phyloP scores from a whole-genome alignment of 83 land plant genomes.

The Picea abies region DNA sequence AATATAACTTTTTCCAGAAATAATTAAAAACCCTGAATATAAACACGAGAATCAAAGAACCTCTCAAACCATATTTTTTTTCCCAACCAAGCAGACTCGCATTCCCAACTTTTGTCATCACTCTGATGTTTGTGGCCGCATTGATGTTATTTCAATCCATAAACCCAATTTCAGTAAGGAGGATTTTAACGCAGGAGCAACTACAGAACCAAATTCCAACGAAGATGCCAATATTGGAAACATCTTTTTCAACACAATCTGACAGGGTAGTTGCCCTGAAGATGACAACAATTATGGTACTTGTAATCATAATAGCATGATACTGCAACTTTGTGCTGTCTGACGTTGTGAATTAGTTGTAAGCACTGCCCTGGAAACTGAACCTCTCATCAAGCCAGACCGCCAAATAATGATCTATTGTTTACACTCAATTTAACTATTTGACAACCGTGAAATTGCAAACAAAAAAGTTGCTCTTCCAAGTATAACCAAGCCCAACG shows the following conservation, averaged over 20 bases:
- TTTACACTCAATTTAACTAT: slow-evolving; percentile 39
- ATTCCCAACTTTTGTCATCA: too few species aligned
- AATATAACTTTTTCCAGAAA: too few species aligned
- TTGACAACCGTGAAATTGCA: slow-evolving; percentile 65
- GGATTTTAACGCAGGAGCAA: slow-evolving; percentile 93
- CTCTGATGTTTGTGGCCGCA: neutral
- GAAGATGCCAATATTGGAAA: slow-evolving; percentile 97
- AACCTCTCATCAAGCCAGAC: slow-evolving; percentile 98
- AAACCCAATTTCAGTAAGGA: slow-evolving; percentile 93
- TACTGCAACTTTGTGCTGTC: slow-evolving; percentile 48
- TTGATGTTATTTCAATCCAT: slow-evolving; percentile 47
- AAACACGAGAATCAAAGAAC: too few species aligned
- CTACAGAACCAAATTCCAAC: slow-evolving; percentile 98
- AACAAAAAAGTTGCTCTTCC: slow-evolving; percentile 86
- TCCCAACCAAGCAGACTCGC: neutral
- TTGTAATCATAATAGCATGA: slow-evolving; percentile 87
- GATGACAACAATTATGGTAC: slow-evolving; percentile 86
- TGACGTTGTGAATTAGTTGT: slow-evolving; percentile 78
- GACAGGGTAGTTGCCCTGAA: slow-evolving; percentile 31
- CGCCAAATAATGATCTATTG: slow-evolving; percentile 90
- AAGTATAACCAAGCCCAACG: slow-evolving; percentile 53
- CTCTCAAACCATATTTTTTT: too few species aligned
- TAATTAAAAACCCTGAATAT: too few species aligned
- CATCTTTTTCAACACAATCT: slow-evolving; percentile 37
- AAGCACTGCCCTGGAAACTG: slow-evolving; percentile 95